phyloP scores from a whole-genome alignment of 805 yeast genomes.

The baker's yeast (Saccharomyces cerevisiae) region DNA sequence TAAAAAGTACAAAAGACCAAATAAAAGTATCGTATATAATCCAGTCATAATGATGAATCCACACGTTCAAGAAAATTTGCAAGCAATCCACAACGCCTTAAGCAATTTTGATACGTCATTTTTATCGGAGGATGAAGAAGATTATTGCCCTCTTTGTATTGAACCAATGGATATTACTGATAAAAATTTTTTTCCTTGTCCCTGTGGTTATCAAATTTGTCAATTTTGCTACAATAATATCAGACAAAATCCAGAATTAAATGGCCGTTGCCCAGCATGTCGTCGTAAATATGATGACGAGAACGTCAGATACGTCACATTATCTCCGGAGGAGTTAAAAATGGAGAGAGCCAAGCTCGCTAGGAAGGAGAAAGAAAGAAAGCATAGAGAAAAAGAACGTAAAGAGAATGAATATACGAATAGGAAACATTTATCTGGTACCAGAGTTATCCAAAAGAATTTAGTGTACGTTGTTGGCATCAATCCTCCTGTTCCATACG shows the following conservation, averaged over 20 bases:
- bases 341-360: constrained; percentile 72
- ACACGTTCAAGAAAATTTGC: constrained; percentile 24
- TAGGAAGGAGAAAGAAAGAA: constrained; percentile 71
- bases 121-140: constrained; percentile 32
- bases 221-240: constrained; percentile 97
- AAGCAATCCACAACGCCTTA: constrained; percentile 26
- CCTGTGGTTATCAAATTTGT: constrained; percentile 97
- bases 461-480: constrained; percentile 93
- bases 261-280: constrained; percentile 97
- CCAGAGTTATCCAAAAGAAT: constrained; percentile 97
- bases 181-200: constrained; percentile 97
- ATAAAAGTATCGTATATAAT: background rate
- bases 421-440: constrained; percentile 88
- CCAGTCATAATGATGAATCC: constrained; percentile 17
- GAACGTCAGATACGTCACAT: constrained; percentile 74
- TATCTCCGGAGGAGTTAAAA: constrained; percentile 78
- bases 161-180: constrained; percentile 97
- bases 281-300: constrained; percentile 91
- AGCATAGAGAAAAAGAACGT: constrained; percentile 82
- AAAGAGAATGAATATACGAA: constrained; percentile 76
- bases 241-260: constrained; percentile 87
- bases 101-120: constrained; percentile 29
- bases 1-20: background rate
- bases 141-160: constrained; percentile 78
- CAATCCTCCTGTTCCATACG: constrained; percentile 68